phyloP scores from a whole-genome alignment of 2,329 filamentous ascomycete genomes.

The Penicillium aurantiogriseum region DNA sequence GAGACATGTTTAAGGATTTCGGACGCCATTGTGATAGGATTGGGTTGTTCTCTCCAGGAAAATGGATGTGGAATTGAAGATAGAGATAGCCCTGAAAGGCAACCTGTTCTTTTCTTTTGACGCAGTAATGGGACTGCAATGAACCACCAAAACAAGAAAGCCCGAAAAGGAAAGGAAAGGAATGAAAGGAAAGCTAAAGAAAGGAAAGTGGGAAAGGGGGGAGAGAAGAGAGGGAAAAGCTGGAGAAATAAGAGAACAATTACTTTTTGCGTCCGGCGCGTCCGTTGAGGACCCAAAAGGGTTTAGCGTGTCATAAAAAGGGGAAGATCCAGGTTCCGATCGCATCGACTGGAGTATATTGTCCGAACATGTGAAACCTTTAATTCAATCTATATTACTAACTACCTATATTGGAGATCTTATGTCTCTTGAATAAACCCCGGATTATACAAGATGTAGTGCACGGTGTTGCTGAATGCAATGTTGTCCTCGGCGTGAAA shows the following conservation, averaged over 20 bases:
- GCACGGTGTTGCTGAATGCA: not conserved
- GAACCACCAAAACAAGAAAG: not conserved
- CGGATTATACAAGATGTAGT: not conserved
- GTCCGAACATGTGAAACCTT: not conserved
- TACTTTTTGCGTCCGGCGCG: slow-evolving; percentile 29
- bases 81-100: slow-evolving; percentile 2
- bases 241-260: slow-evolving; percentile 17
- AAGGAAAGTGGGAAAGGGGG: slow-evolving; percentile 35
- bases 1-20: slow-evolving; percentile 54
- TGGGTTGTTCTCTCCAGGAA: slow-evolving; percentile 9
- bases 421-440: not conserved
- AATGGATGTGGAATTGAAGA: not conserved
- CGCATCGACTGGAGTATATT: not conserved
- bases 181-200: slow-evolving; percentile 55
- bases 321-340: slow-evolving; percentile 23
- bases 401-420: too few relatives aligned
- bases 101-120: slow-evolving; percentile 1
- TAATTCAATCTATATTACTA: not conserved
- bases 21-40: slow-evolving; percentile 44
- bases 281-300: slow-evolving; percentile 27
- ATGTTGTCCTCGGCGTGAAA: not conserved
- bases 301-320: slow-evolving; percentile 32
- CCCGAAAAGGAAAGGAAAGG: not conserved
- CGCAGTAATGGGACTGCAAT: not conserved
- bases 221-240: slow-evolving; percentile 66